Percentiles rank a stretch among this genome's conserved stretches.
phyloP scores from a whole-genome alignment of 768 basidiomycete genomes.

The Dentipellis sp. region DNA sequence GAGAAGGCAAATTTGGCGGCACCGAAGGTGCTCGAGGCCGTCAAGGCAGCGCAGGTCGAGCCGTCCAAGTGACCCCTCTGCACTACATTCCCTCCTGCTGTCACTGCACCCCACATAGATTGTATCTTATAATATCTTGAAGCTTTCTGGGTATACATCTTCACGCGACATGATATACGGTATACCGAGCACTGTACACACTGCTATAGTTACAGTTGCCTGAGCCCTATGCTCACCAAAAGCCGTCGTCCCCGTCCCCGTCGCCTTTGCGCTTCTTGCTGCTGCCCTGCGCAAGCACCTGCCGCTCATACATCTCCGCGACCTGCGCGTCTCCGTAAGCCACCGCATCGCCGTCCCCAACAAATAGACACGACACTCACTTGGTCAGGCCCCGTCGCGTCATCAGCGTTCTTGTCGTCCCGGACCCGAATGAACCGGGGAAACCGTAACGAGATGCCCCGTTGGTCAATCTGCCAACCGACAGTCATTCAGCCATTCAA shows the following conservation, averaged over 20 bases:
- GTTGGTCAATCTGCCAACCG: slow-evolving; percentile 56
- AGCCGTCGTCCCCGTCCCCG: slow-evolving; percentile 62
- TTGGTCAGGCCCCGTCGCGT: slow-evolving; percentile 91
- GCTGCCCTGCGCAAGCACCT: slow-evolving; percentile 71
- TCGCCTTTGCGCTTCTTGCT: slow-evolving; percentile 58
- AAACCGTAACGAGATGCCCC: slow-evolving; percentile 94
- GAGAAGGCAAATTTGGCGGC: slow-evolving; percentile 9
- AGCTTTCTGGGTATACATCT: too few species aligned
- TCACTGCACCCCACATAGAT: neutral
- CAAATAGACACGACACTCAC: slow-evolving; percentile 28
- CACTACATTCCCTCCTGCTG: neutral
- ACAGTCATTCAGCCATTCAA: neutral
- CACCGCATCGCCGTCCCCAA: neutral
- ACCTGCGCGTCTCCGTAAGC: slow-evolving; percentile 37
- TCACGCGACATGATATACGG: too few species aligned
- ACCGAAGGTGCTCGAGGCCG: slow-evolving; percentile 40
- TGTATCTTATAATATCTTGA: slow-evolving; percentile 4
- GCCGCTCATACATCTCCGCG: slow-evolving; percentile 89
- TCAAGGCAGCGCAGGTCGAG: slow-evolving; percentile 29
- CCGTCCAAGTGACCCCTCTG: slow-evolving; percentile 4
- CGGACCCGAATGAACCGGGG: slow-evolving; percentile 88
- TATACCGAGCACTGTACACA: too few species aligned
- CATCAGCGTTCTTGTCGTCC: slow-evolving; percentile 89
- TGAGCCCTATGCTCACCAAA: slow-evolving; percentile 42
- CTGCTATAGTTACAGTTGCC: too few species aligned